Evolutionary conservation across 805 yeast species (phyloP), one percentile per base, ranked within the genome.

Genomic region (Nakazawaea holstii): DNA sequence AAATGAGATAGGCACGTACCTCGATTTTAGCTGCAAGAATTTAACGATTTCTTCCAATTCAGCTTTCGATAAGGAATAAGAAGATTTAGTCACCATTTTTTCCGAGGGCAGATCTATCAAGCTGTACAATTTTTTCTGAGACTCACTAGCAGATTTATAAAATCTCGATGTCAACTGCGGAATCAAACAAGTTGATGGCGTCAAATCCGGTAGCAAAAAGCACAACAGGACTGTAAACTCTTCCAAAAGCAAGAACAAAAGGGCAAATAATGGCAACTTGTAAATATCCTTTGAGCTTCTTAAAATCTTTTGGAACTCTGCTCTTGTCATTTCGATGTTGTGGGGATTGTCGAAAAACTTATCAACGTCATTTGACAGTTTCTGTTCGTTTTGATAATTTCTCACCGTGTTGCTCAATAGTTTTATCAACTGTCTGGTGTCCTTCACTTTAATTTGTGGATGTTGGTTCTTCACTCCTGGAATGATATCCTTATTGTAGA

Each of bases 131-230:
- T 53, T 45, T 6, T 41, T 42, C 42, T 58, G 63, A 4, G 63
- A 59, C 41, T 48, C 49, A 9, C 49, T 31, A 20, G 53, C 52
- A 24, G 58, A 49, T 24, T 58, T 56, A 72, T 72, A 73, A 28
- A 72, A 55, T 27, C 70, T 55, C 1, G 75, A 72, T 33, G 69
- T 54, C 24, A 77, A 61, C 7, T 62, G 60, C 1, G 85, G 85
- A 17, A 80, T 59, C 6, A 75, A 65, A 60, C 88, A 82, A 0
- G 87, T 82, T 50, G 73, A 73, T 0, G 88, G 90, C 3, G 83
- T 71, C 11, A 82, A 54, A 36, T 70, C 70, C 0, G 90, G 89
- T 41, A 80, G 62, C 1, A 66, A 50, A 46, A 69, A 72, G 49
- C 83, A 73, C 6, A 82, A 50, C 0, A 77, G 41, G 1, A 86